Evolutionary conservation across 352 stramenopile species (phyloP).

Genomic region (Phytophthora citricola): DNA sequence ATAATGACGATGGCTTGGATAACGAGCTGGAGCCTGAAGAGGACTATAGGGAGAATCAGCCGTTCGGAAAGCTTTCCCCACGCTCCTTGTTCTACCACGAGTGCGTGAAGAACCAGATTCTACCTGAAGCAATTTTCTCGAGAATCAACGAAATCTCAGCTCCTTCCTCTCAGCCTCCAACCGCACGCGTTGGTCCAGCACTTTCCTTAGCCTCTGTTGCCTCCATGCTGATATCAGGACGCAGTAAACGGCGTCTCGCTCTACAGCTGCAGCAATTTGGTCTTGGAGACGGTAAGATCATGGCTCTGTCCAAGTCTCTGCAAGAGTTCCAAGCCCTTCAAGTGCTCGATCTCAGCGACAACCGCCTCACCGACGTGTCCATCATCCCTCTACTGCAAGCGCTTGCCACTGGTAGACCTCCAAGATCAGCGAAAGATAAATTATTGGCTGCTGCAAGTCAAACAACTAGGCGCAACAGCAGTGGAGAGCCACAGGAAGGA

Average conservation of each 20-base stretch:
- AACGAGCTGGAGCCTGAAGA: conserved; percentile 14
- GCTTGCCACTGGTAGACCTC: conserved; percentile 31
- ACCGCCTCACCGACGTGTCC: conserved; percentile 68
- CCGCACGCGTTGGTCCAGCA: conserved; percentile 7
- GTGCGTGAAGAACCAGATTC: conserved; percentile 60
- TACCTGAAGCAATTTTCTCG: conserved; percentile 77
- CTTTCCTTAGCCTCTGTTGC: conserved; percentile 49
- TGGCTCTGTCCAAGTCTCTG: conserved; percentile 62
- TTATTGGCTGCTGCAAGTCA: conserved; percentile 22
- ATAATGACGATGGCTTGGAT: conserved; percentile 2
- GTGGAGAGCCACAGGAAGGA: conserved; percentile 6
- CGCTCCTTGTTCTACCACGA: conserved; percentile 76
- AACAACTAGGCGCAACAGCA: not conserved
- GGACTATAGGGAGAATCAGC: conserved; percentile 23
- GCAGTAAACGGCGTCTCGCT: conserved; percentile 55
- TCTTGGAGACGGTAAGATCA: conserved; percentile 65
- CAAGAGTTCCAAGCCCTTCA: conserved; percentile 67
- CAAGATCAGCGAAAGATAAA: conserved; percentile 4
- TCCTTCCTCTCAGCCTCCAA: conserved; percentile 19
- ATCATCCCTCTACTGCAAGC: conserved; percentile 69
- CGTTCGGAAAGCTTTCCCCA: conserved; percentile 53
- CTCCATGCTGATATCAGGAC: conserved; percentile 46
- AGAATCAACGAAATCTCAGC: conserved; percentile 57
- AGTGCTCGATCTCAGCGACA: conserved; percentile 70
- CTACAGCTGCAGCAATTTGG: conserved; percentile 78